Percentiles rank a stretch among this genome's conserved stretches.
phyloP scores from a whole-genome alignment of 495 filamentous ascomycete species.

The Talaromyces thailandensis region DNA sequence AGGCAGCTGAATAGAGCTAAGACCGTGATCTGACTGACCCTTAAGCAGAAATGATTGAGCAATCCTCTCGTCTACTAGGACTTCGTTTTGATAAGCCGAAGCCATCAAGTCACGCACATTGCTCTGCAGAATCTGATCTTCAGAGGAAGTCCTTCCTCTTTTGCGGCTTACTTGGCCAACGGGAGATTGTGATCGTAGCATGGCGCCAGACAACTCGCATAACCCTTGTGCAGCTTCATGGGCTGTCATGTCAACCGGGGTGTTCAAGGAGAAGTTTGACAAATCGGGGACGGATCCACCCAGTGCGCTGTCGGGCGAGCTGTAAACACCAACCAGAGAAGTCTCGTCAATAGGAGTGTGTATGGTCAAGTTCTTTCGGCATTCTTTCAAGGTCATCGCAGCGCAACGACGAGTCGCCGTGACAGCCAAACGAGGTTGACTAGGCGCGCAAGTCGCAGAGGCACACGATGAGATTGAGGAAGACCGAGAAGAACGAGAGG shows the following conservation, averaged over 20 bases:
- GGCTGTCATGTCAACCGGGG: slow-evolving; percentile 31
- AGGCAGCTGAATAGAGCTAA: slow-evolving; percentile 16
- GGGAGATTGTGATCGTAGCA: slow-evolving; percentile 7
- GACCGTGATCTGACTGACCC: slow-evolving; percentile 7
- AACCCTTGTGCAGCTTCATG: slow-evolving; percentile 58
- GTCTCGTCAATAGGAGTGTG: slow-evolving; percentile 41
- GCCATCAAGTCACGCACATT: slow-evolving; percentile 56
- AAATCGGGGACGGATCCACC: slow-evolving; percentile 42
- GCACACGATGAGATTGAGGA: slow-evolving; percentile 68
- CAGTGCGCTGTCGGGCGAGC: slow-evolving; percentile 52
- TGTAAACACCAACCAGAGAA: slow-evolving; percentile 36
- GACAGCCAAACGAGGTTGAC: slow-evolving; percentile 59
- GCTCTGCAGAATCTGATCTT: slow-evolving; percentile 59
- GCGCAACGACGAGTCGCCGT: slow-evolving; percentile 78
- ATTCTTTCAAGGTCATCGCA: slow-evolving; percentile 42
- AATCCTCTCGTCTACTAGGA: slow-evolving; percentile 31
- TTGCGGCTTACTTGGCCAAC: slow-evolving; percentile 37
- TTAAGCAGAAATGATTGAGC: slow-evolving; percentile 30
- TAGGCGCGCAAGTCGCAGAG: slow-evolving; percentile 55
- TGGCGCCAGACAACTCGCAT: slow-evolving; percentile 49
- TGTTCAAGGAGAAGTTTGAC: slow-evolving; percentile 41
- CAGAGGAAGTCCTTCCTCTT: slow-evolving; percentile 59
- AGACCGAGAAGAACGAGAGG: slow-evolving; percentile 56
- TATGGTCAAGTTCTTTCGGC: slow-evolving; percentile 28
- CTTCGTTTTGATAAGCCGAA: slow-evolving; percentile 18